These are phyloP conservation scores for Fusarium longipes DNA, from an alignment of 2,329 filamentous ascomycete genomes.

Conservation along the genomic window DNA sequence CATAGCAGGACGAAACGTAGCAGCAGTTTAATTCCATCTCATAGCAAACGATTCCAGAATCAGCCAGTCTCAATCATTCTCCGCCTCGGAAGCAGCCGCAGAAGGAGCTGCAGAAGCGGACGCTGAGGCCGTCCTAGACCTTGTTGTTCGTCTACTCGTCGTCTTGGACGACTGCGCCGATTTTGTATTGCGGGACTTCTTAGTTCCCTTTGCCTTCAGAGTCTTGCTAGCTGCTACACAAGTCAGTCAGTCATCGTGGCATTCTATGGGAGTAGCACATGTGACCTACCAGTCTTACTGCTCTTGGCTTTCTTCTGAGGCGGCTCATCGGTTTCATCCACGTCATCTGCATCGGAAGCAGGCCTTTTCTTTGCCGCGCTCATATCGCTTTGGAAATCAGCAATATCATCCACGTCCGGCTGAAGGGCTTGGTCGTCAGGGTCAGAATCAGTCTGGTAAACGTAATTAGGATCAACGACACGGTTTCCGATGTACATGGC, in stretches of 20 bases:
- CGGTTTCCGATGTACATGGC: slow-evolving; percentile 3
- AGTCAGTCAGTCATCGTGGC: background rate
- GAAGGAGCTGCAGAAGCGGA: background rate
- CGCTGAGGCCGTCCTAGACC: background rate
- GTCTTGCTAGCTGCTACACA: background rate
- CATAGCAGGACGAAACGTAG: background rate
- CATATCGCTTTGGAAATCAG: slow-evolving; percentile 13
- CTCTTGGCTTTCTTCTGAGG: slow-evolving; percentile 32
- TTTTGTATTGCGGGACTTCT: background rate
- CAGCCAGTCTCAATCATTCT: background rate
- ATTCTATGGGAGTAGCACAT: accelerated
- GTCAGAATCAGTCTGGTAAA: slow-evolving; percentile 31
- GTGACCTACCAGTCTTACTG: slow-evolving; percentile 2
- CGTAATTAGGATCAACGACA: slow-evolving; percentile 34
- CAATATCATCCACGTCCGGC: slow-evolving; percentile 35
- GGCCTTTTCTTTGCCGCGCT: slow-evolving; percentile 4
- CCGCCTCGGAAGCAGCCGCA: background rate
- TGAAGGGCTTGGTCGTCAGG: slow-evolving; percentile 38
- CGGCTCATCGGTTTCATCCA: slow-evolving; percentile 7
- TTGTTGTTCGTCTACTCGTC: slow-evolving; percentile 22
- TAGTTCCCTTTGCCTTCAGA: slow-evolving; percentile 3
- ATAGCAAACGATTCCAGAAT: background rate
- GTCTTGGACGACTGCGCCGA: slow-evolving; percentile 8
- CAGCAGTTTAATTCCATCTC: no score
- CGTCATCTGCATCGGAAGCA: background rate